Base-by-base conservation (phyloP, 2,329 filamentous ascomycete genomes). In the Decorospora gaudefroyi region DNA sequence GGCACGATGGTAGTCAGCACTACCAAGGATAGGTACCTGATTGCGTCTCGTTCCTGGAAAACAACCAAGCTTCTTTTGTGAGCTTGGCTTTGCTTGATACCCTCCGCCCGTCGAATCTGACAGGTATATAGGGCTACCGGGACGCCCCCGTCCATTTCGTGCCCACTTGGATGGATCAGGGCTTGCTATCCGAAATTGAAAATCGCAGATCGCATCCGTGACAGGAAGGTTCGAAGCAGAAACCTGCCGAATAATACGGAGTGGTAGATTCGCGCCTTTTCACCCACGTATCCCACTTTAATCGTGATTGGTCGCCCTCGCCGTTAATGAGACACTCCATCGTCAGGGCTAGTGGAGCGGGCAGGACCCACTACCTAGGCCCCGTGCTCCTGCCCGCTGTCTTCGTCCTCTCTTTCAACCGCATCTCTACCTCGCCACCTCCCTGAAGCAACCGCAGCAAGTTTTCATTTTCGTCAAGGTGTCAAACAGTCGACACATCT, bases 401-500 rank as follows among this genome's bases (percentile, higher is more conserved):
- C 16, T 26, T 18, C n/a, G n/a, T 27, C 39, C 26, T 29, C 13
- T 15, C 10, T 15, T 29, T 37, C 34, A 32, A 29, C 29, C 23
- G 36, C 22, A 28, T 15, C 33, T 40, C 17, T 31, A 29, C 37
- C n/a, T 51, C 49, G 44, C 42, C 55, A 61, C 53, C 55, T 61
- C 48, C 57, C 55, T 53, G 45, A 54, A 49, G 31, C 28, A 51
- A 50, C 21, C 36, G 41, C 47, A 30, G 25, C 30, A 19, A 27
- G 8, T 10, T 13, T 26, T 22, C 26, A 32, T 42, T 32, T 6
- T 10, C 10, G 21, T 23, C 21, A n/a, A n/a, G n/a, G n/a, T n/a
- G n/a, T n/a, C n/a, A n/a, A n/a, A n/a, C n/a, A n/a, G n/a, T n/a
- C n/a, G n/a, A n/a, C n/a, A n/a, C n/a, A n/a, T n/a, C n/a, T n/a